Base-by-base conservation (phyloP, 768 basidiomycete species). In the Roridomyces roridus region DNA sequence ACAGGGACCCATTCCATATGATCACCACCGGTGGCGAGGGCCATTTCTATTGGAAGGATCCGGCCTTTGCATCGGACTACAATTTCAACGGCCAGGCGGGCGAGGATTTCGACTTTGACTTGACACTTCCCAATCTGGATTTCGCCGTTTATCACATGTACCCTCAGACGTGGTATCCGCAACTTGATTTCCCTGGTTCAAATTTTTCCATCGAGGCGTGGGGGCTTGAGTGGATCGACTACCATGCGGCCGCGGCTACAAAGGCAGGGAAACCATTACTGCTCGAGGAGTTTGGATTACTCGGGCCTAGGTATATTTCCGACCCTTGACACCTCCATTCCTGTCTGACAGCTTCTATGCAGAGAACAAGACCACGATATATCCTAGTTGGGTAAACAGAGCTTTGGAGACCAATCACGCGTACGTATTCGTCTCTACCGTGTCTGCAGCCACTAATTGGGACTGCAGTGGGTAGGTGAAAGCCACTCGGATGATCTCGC, bases 201-300 rank as follows among this genome's bases (percentile, higher is more conserved):
- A 82, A 83, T 59, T 82, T 79, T 63, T 76, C 77, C 9, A 68
- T 78, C 35, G 75, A 79, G 52, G 67, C 66, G 18, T 86, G 81
- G 82, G 85, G 85, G 17, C 70, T 80, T 11, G 70, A 74, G 15
- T 89, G 86, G 86, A 86, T 88, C 60, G 68, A 74, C 29, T 75
- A 80, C 52, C 86, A 88, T 63, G 80, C 76, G 29, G 5, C 56
- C 83, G 83, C 81, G 26, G 82, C 84, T 0, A 77, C 76, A 57
- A 75, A 72, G 47, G 78, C 77, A 36, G 77, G 79, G 62, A 88
- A 89, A 67, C 86, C 87, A 0, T 77, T 86, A 20, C 73, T 87
- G 46, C 65, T 86, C 46, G 87, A 89, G 64, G 87, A 88, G 61
- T 88, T 87, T 63, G 86, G 86, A 8, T 72, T 84, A 1, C 64